Evolutionary conservation across 371 early-diverging fungal species (phyloP).

Genomic region (Chytridium lagenaria): DNA sequence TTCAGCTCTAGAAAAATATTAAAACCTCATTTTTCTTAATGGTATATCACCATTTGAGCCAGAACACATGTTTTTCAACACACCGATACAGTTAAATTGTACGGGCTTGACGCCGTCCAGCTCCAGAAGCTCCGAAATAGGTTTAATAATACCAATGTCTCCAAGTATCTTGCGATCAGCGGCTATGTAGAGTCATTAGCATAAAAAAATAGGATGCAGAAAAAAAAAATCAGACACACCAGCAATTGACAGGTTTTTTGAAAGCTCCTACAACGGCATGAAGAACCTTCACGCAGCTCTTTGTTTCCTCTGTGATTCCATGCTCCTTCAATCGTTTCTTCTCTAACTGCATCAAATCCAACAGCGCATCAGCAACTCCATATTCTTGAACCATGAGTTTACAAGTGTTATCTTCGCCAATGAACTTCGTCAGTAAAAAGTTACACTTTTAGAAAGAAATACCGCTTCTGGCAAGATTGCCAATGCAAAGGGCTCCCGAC

Average conservation of each 20-base stretch:
- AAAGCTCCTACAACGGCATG: constrained; percentile 61
- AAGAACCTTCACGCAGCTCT: constrained; percentile 53
- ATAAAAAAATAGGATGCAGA: neutral
- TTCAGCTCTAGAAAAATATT: constrained; percentile 43
- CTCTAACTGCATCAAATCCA: constrained; percentile 50
- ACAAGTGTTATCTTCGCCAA: constrained; percentile 45
- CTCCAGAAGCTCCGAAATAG: constrained; percentile 43
- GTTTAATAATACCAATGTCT: constrained; percentile 41
- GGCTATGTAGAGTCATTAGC: constrained; percentile 27
- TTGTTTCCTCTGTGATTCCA: constrained; percentile 43
- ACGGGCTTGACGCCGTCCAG: constrained; percentile 50
- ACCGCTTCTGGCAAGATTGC: constrained; percentile 58
- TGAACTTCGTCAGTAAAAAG: neutral
- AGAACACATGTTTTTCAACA: constrained; percentile 55
- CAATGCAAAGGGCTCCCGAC: constrained; percentile 59
- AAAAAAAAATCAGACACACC: constrained; percentile 33
- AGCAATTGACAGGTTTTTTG: constrained; percentile 59
- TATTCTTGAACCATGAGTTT: constrained; percentile 39
- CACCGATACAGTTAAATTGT: constrained; percentile 51
- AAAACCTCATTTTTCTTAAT: neutral
- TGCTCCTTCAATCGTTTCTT: constrained; percentile 17
- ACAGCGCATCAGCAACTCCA: constrained; percentile 42
- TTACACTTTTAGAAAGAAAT: neutral
- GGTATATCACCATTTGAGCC: constrained; percentile 54
- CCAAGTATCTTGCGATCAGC: constrained; percentile 48